Evolutionary conservation across 2,329 filamentous ascomycete species (phyloP).

Genomic region (Tolypocladium inflatum): DNA sequence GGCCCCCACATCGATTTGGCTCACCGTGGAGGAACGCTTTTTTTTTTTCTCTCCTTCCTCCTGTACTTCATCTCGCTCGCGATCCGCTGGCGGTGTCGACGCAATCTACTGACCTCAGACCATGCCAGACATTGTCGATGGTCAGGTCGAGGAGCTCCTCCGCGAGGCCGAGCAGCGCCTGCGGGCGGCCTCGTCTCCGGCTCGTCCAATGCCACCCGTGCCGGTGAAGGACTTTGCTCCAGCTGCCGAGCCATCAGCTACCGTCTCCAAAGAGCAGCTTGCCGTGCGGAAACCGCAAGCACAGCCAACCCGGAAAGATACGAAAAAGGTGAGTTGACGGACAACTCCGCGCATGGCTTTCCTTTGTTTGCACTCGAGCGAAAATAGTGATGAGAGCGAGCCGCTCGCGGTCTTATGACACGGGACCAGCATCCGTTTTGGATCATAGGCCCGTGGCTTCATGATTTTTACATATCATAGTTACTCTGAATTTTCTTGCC

Average conservation of each 20-base stretch:
- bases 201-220: neutral
- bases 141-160: slow-evolving; percentile 7
- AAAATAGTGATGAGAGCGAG: slow-evolving; percentile 28
- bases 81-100: neutral
- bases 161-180: slow-evolving; percentile 8
- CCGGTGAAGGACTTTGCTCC: neutral
- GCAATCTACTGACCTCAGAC: neutral
- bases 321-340: neutral
- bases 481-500: slow-evolving; percentile 53
- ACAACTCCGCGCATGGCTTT: neutral
- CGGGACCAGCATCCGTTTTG: slow-evolving; percentile 30
- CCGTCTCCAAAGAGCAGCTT: slow-evolving; percentile 3
- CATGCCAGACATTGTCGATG: slow-evolving; percentile 7
- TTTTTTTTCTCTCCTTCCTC: neutral
- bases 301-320: neutral
- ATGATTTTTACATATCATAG: slow-evolving; percentile 53
- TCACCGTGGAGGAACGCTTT: too few relatives aligned
- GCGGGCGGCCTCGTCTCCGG: neutral
- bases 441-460: slow-evolving; percentile 47
- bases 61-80: neutral
- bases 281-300: slow-evolving; percentile 7
- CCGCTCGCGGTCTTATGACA: slow-evolving; percentile 26
- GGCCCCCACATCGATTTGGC: neutral
- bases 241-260: neutral
- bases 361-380: neutral